Evolutionary conservation across 345 rosid genomes (phyloP).

Genomic region (Erucastrum elatum): DNA sequence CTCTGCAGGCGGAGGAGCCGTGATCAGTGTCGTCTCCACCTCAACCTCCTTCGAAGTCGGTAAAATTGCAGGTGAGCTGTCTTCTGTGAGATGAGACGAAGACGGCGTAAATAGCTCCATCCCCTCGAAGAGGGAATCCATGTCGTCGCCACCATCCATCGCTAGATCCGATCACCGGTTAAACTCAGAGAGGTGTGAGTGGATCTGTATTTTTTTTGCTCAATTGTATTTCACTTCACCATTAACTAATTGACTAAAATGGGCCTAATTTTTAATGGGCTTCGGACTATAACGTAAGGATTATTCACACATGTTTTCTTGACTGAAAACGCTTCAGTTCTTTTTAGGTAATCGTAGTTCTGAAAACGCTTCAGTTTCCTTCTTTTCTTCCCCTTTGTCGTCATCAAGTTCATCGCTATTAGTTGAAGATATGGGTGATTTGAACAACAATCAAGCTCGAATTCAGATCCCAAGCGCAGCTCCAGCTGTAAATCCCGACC

Average conservation of each 20-base stretch:
- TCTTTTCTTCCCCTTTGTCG: no score
- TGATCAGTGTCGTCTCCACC: slow-evolving; percentile 19
- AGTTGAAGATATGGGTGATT: no score
- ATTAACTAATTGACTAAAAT: background rate
- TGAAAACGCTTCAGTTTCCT: no score
- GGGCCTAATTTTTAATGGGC: background rate
- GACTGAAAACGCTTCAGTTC: no score
- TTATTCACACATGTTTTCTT: no score
- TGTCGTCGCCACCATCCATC: slow-evolving; percentile 42
- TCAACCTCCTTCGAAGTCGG: slow-evolving; percentile 21
- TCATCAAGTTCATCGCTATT: no score
- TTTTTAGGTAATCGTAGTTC: no score
- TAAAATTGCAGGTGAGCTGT: slow-evolving; percentile 12
- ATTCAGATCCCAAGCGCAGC: no score
- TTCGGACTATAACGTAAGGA: background rate
- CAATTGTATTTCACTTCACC: background rate
- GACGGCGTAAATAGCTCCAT: slow-evolving; percentile 66
- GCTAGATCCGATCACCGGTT: slow-evolving; percentile 24
- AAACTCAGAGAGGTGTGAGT: slow-evolving; percentile 10
- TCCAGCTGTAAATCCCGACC: no score
- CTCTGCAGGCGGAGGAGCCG: slow-evolving; percentile 26
- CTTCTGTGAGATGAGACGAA: slow-evolving; percentile 44
- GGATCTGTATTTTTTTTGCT: slow-evolving; percentile 10
- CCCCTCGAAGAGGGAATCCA: slow-evolving; percentile 88
- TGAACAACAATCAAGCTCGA: no score